Evolutionary conservation across 2,329 filamentous ascomycete genomes (phyloP).

Genomic region (Ambrosiella cleistominuta): DNA sequence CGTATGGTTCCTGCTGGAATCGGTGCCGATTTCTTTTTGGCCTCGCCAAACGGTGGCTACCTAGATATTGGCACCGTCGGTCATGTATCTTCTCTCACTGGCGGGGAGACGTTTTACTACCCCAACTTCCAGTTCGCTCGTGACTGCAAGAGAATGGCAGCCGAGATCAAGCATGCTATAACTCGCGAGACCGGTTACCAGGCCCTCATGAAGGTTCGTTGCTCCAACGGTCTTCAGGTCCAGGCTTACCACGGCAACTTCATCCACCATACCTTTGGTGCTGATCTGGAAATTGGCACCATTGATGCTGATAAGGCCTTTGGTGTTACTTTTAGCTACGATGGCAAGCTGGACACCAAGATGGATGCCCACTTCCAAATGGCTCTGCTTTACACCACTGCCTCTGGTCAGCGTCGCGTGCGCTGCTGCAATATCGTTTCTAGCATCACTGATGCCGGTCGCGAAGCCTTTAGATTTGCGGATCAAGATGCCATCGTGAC

Average conservation of each 20-base stretch:
- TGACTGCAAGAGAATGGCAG: slow-evolving; percentile 65
- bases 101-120: slow-evolving; percentile 91
- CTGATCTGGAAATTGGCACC: slow-evolving; percentile 82
- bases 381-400: slow-evolving; percentile 84
- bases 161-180: slow-evolving; percentile 73
- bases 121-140: slow-evolving; percentile 84
- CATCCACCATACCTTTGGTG: slow-evolving; percentile 83
- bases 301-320: slow-evolving; percentile 90
- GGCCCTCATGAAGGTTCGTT: slow-evolving; percentile 94
- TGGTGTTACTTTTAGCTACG: slow-evolving; percentile 80
- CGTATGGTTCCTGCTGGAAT: slow-evolving; percentile 78
- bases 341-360: slow-evolving; percentile 93
- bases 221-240: slow-evolving; percentile 88
- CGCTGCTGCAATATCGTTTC: slow-evolving; percentile 88
- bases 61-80: slow-evolving; percentile 86
- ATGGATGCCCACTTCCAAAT: slow-evolving; percentile 96
- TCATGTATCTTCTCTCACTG: slow-evolving; percentile 72
- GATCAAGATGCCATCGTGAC: slow-evolving; percentile 87
- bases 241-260: slow-evolving; percentile 94
- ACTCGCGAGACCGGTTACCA: slow-evolving; percentile 88
- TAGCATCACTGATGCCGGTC: slow-evolving; percentile 68
- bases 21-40: slow-evolving; percentile 87
- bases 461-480: slow-evolving; percentile 78
- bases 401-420: slow-evolving; percentile 72
- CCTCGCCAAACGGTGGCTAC: slow-evolving; percentile 76